A percentile compares a stretch with the other conserved stretches of the same genome.
Evolutionary conservation across 176 grass and related monocot species (phyloP).

Genomic region (Miscanthus lutarioriparius): DNA sequence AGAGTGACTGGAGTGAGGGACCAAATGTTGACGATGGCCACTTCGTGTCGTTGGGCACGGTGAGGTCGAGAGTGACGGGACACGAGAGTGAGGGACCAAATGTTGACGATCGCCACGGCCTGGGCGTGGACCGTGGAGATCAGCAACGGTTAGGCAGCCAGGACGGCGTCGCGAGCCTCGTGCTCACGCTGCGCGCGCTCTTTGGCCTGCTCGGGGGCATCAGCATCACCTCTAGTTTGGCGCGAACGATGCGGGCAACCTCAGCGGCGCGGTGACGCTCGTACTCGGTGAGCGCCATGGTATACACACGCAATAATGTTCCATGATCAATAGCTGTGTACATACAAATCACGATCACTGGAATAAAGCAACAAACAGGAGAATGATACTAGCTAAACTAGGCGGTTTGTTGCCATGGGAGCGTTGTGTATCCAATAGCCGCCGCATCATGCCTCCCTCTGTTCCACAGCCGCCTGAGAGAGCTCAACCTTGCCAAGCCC

Average conservation of each 20-base stretch:
- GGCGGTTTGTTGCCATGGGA: background rate
- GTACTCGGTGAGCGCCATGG: no score
- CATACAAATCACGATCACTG: no score
- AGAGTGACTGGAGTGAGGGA: background rate
- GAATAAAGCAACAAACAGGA: no score
- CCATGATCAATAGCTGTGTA: no score
- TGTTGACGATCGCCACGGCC: background rate
- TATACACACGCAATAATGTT: no score
- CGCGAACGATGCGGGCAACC: no score
- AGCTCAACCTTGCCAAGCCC: slow-evolving; percentile 29
- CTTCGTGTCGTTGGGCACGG: no score
- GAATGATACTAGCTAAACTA: background rate
- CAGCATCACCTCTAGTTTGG: background rate
- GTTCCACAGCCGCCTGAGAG: slow-evolving; percentile 38
- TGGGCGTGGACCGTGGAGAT: background rate
- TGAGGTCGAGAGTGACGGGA: background rate
- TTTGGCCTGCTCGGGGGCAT: background rate
- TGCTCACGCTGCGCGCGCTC: no score
- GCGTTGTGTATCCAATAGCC: background rate
- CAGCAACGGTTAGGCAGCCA: no score
- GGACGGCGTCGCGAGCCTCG: no score
- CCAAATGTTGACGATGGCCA: background rate
- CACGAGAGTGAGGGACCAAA: background rate
- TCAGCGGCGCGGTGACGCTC: no score
- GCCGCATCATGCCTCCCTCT: slow-evolving; percentile 31